A percentile compares a stretch with the other conserved stretches of the same genome.
Evolutionary conservation across 2,329 filamentous ascomycete genomes (phyloP).

Genomic region (Ceratocystis cubensis): DNA sequence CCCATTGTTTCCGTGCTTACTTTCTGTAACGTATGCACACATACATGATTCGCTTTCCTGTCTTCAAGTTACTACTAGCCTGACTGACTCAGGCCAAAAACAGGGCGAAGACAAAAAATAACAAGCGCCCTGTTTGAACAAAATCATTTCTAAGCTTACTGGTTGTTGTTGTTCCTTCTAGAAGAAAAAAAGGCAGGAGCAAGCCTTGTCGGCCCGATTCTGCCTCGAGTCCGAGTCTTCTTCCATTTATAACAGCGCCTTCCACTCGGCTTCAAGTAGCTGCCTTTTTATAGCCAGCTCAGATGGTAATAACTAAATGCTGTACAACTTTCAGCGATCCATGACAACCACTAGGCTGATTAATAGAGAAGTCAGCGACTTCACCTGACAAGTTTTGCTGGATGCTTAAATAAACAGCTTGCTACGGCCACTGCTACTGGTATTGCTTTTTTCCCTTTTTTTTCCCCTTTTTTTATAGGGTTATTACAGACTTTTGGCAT

Average conservation of each 20-base stretch:
- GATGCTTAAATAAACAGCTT: neutral
- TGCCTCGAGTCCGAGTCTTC: neutral
- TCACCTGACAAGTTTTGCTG: too few relatives aligned
- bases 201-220: slow-evolving; percentile 1
- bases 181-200: neutral
- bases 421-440: neutral
- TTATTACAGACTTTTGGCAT: neutral
- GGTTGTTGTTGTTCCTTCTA: neutral
- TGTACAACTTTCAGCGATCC: neutral
- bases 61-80: too few relatives aligned
- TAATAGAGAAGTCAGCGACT: too few relatives aligned
- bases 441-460: too few relatives aligned
- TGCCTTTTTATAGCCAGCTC: too few relatives aligned
- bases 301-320: too few relatives aligned
- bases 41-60: too few relatives aligned
- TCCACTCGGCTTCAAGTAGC: neutral
- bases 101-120: neutral
- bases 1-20: too few relatives aligned
- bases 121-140: neutral
- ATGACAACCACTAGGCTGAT: too few relatives aligned
- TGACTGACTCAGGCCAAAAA: too few relatives aligned
- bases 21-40: too few relatives aligned
- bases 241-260: neutral
- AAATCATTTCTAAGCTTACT: too few relatives aligned
- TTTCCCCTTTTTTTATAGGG: neutral